These are phyloP conservation scores for Kwoniella sp. DNA, from an alignment of 768 basidiomycete genomes.

Conservation along the genomic window DNA sequence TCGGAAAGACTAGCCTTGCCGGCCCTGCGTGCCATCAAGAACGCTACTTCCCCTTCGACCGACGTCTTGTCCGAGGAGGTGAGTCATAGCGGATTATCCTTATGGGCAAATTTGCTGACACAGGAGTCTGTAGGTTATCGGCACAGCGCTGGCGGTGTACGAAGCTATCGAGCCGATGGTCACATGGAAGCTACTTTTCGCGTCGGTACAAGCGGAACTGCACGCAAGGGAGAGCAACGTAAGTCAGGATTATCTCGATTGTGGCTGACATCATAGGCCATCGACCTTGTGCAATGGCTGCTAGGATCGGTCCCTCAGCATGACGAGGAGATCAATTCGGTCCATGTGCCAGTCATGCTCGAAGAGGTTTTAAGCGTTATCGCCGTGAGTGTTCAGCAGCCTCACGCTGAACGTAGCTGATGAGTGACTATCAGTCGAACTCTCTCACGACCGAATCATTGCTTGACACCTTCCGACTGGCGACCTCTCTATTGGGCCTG, in stretches of 20 bases:
- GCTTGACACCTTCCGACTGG: not conserved
- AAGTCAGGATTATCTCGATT: not conserved
- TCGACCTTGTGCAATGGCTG: conserved; percentile 72
- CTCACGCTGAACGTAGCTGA: not conserved
- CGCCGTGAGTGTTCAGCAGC: conserved; percentile 59
- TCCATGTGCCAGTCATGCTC: conserved; percentile 81
- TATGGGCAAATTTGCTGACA: not conserved
- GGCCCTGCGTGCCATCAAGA: conserved; percentile 71
- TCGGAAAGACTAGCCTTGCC: conserved; percentile 80
- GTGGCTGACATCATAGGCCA: conserved; percentile 26
- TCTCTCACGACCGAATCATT: not conserved
- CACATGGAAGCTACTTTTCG: conserved; percentile 78
- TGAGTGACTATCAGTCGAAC: not conserved
- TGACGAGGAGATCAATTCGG: conserved; percentile 80
- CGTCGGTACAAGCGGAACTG: conserved; percentile 38
- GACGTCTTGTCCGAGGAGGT: conserved; percentile 60
- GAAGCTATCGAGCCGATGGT: conserved; percentile 77
- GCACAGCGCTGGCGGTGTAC: conserved; percentile 84
- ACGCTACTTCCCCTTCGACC: conserved; percentile 51
- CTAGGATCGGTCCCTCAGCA: conserved; percentile 71
- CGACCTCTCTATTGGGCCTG: not conserved
- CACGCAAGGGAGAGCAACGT: conserved; percentile 14
- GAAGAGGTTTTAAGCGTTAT: conserved; percentile 68
- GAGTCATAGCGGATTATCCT: conserved; percentile 35
- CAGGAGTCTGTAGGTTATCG: conserved; percentile 65